Evolutionary conservation across 805 yeast species (phyloP), one percentile per base, ranked within the genome.

Genomic region (Grigorovia humatica): DNA sequence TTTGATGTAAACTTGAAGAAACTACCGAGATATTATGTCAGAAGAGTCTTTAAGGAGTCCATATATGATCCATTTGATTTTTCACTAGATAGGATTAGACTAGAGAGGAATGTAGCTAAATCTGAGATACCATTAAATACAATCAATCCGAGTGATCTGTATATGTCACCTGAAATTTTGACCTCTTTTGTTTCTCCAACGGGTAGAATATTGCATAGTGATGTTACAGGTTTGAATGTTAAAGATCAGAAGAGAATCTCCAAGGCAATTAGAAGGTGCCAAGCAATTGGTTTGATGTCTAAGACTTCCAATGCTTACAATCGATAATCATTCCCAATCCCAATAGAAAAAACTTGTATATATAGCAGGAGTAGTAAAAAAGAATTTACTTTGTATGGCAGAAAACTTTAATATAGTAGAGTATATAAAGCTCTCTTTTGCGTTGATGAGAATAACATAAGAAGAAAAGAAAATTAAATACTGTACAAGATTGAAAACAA

Each of bases 31-130:
- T 59, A 50, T 59, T 71, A 49, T 67, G 69, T 55, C 67, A 71
- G 48, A 52, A 56, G 9, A 73, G 77, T 53, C 44, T 35, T 67
- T 75, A 40, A 75, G 71, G 60, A 74, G 67, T 51, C 69, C 4
- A 77, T 80, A 0, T 88, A 88, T 63, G 91, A 85, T 59, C 93
- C 96, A 49, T 83, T 82, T 68, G 95, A 87, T 66, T 87, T 88
- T 59, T 78, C 86, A 32, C 67, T 80, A 60, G 79, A 82, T 46
- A 79, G 77, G 57, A 60, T 79, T 42, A 72, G 75, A 54, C 76
- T 80, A 58, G 82, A 79, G 47, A 72, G 65, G 55, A 75, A 72
- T 55, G 50, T 56, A 42, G 52, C 64, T 53, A 60, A 60, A 40
- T 47, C 40, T 20, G 41, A 38, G 8, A 55, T 42, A 23, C 51